A percentile compares a stretch with the other conserved stretches of the same genome.
phyloP scores from a whole-genome alignment of 2,329 filamentous ascomycete species.

The Sarocladiaceae sp. region DNA sequence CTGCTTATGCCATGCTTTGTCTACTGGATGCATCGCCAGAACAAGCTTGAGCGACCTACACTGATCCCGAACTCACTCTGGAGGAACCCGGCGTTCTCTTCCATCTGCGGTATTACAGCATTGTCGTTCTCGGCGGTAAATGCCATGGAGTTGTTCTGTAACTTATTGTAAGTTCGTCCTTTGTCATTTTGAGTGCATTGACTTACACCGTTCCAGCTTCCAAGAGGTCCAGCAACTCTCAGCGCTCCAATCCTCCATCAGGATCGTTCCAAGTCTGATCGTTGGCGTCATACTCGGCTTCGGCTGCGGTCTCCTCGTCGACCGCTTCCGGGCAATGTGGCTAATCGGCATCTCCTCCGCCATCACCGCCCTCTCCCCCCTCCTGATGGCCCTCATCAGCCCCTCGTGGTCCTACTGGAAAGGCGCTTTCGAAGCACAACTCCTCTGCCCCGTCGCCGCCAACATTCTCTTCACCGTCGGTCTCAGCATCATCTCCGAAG shows the following conservation, averaged over 20 bases:
- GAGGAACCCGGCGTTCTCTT: constrained; percentile 51
- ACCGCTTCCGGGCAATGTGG: constrained; percentile 35
- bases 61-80: constrained; percentile 61
- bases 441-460: constrained; percentile 34
- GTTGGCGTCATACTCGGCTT: constrained; percentile 38
- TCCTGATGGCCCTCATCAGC: constrained; percentile 51
- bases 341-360: constrained; percentile 34
- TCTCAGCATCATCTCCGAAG: constrained; percentile 48
- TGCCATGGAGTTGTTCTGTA: constrained; percentile 42
- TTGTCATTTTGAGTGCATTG: neutral
- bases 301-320: constrained; percentile 38
- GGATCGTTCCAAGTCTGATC: constrained; percentile 40
- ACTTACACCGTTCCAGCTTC: constrained; percentile 34
- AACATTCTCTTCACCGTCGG: constrained; percentile 54
- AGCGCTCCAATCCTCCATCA: constrained; percentile 39
- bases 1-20: constrained; percentile 44
- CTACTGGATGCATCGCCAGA: constrained; percentile 48
- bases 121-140: constrained; percentile 42
- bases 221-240: constrained; percentile 44
- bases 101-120: constrained; percentile 46
- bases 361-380: constrained; percentile 39
- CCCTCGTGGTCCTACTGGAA: constrained; percentile 48
- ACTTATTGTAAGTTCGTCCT: constrained; percentile 43
- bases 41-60: constrained; percentile 40
- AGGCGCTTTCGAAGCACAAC: constrained; percentile 37